A percentile compares a stretch with the other conserved stretches of the same genome.
phyloP scores from a whole-genome alignment of 2,329 filamentous ascomycete species.

The Microsporum ferrugineum region DNA sequence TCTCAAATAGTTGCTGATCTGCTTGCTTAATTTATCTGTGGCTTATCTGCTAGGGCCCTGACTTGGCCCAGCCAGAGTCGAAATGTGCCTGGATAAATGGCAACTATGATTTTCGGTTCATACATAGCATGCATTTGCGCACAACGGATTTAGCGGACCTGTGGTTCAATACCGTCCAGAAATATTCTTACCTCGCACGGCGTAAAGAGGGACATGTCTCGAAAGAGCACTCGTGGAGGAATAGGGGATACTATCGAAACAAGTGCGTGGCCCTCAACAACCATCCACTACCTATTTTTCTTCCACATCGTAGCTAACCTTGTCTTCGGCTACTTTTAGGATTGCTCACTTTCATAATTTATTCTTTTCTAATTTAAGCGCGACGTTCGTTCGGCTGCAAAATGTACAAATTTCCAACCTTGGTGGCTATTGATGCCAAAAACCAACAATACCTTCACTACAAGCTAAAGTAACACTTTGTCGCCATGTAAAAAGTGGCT shows the following conservation, averaged over 20 bases:
- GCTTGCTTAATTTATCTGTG: constrained; percentile 13
- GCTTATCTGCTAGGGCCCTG: background rate
- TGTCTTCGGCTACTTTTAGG: background rate
- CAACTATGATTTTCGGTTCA: background rate
- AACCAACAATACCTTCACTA: too few relatives aligned
- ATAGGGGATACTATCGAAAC: constrained; percentile 13
- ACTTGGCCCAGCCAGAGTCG: background rate
- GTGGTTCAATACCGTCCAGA: background rate
- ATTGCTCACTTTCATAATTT: background rate
- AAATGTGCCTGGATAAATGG: background rate
- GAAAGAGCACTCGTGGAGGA: constrained; percentile 13
- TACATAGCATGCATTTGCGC: background rate
- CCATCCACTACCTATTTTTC: background rate
- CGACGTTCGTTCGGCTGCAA: background rate
- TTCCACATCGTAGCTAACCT: background rate
- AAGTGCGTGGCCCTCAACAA: constrained; percentile 10
- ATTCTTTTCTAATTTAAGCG: background rate
- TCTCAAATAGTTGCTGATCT: constrained; percentile 18
- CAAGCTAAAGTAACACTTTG: too few relatives aligned
- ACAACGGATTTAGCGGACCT: background rate
- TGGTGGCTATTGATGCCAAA: background rate
- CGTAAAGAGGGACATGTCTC: background rate
- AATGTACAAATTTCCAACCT: background rate
- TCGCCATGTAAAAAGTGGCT: too few relatives aligned
- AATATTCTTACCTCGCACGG: background rate